phyloP scores from a whole-genome alignment of 305 asterid genomes.

The Rubia balearica region DNA sequence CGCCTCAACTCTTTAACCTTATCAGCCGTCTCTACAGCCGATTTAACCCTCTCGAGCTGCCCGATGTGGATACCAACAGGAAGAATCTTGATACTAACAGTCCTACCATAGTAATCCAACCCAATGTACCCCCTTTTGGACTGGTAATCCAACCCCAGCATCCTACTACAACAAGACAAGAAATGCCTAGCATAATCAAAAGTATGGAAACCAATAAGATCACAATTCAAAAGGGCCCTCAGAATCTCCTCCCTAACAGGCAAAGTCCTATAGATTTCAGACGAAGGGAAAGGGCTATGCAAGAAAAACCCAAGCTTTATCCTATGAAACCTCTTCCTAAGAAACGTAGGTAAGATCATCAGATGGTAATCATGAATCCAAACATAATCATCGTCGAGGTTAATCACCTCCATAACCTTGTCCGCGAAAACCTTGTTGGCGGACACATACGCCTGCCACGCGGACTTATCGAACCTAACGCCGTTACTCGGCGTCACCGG shows the following conservation, averaged over 20 bases:
- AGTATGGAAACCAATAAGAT: conserved; percentile 75
- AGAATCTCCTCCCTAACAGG: no score
- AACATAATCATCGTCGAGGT: conserved; percentile 70
- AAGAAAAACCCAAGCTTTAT: conserved; percentile 8
- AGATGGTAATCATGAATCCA: conserved; percentile 89
- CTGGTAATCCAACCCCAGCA: conserved; percentile 77
- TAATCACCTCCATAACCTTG: conserved; percentile 68
- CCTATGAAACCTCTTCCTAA: conserved; percentile 53
- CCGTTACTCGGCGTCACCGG: conserved; percentile 65
- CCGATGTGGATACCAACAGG: conserved; percentile 81
- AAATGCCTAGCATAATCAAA: conserved; percentile 91
- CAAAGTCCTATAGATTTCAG: no score
- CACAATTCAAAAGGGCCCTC: conserved; percentile 64
- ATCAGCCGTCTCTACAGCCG: conserved; percentile 31
- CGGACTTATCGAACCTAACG: conserved; percentile 52
- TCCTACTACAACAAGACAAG: conserved; percentile 80
- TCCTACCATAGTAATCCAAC: conserved; percentile 72
- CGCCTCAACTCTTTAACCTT: conserved; percentile 45
- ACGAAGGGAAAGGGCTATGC: no score
- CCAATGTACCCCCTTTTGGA: conserved; percentile 87
- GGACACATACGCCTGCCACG: conserved; percentile 53
- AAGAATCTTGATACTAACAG: conserved; percentile 64
- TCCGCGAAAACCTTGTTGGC: conserved; percentile 45
- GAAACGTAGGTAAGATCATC: conserved; percentile 72
- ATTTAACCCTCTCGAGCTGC: conserved; percentile 42